Evolutionary conservation across 2,329 filamentous ascomycete genomes (phyloP).

Genomic region (Trichoderma koningiopsis): DNA sequence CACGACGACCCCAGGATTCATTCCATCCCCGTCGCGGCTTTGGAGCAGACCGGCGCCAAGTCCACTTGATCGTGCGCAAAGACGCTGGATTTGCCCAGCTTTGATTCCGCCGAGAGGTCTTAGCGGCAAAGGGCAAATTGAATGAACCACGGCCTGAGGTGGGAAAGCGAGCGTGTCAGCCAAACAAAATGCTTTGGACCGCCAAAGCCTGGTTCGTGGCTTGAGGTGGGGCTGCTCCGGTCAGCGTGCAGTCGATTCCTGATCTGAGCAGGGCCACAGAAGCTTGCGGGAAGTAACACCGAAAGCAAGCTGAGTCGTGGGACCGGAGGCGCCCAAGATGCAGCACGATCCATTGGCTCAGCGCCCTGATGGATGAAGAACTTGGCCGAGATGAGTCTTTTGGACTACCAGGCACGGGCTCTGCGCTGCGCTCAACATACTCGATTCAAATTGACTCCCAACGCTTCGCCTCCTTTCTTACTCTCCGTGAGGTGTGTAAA

Average conservation of each 20-base stretch:
- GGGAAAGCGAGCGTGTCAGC: slow-evolving; percentile 9
- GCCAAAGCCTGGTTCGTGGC: slow-evolving; percentile 24
- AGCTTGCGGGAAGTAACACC: slow-evolving; percentile 18
- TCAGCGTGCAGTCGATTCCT: slow-evolving; percentile 21
- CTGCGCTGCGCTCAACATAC: background rate
- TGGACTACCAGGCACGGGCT: background rate
- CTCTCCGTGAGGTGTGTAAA: background rate
- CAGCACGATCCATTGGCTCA: slow-evolving; percentile 10
- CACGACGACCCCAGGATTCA: slow-evolving; percentile 26
- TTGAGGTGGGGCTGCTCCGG: slow-evolving; percentile 29
- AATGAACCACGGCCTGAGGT: background rate
- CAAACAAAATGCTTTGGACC: slow-evolving; percentile 19
- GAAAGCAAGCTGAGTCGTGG: slow-evolving; percentile 21
- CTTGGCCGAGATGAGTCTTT: background rate
- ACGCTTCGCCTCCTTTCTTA: background rate
- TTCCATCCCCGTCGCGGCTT: slow-evolving; percentile 15
- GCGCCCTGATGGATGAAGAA: background rate
- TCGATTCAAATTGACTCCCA: background rate
- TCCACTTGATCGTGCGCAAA: slow-evolving; percentile 7
- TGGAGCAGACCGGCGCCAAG: slow-evolving; percentile 16
- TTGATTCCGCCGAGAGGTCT: slow-evolving; percentile 6
- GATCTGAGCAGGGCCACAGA: slow-evolving; percentile 10
- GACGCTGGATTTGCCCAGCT: slow-evolving; percentile 14
- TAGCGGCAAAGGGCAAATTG: slow-evolving; percentile 17
- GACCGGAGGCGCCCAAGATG: background rate